phyloP scores from a whole-genome alignment of 169 alveolate species.

The Theileria equi region DNA sequence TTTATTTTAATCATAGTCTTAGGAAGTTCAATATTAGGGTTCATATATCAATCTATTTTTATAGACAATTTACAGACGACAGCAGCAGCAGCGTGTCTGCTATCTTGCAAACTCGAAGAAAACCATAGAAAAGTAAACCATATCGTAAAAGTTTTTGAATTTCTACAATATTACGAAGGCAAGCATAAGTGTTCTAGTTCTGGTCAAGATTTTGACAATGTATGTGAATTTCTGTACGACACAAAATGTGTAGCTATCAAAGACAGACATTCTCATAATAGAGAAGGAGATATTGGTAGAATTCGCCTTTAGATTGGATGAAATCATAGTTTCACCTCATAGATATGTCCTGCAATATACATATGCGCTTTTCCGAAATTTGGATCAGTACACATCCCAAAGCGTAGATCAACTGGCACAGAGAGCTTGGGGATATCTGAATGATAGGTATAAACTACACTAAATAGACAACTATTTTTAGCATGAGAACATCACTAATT shows the following conservation, averaged over 20 bases:
- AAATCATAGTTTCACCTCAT: slow-evolving; percentile 74
- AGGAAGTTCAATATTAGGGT: slow-evolving; percentile 82
- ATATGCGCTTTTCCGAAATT: slow-evolving; percentile 79
- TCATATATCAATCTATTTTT: not conserved
- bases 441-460: slow-evolving; percentile 77
- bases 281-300: slow-evolving; percentile 84
- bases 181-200: not conserved
- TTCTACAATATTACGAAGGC: slow-evolving; percentile 25
- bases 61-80: slow-evolving; percentile 54
- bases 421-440: slow-evolving; percentile 87
- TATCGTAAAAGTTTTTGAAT: slow-evolving; percentile 78
- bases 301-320: slow-evolving; percentile 81
- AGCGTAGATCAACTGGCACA: slow-evolving; percentile 76
- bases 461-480: not conserved
- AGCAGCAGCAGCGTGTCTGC: slow-evolving; percentile 81
- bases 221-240: not conserved
- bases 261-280: slow-evolving; percentile 77
- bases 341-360: slow-evolving; percentile 82
- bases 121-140: slow-evolving; percentile 81
- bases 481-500: slow-evolving; percentile 58
- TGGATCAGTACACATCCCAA: slow-evolving; percentile 70
- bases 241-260: slow-evolving; percentile 17
- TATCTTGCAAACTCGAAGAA: slow-evolving; percentile 87
- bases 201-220: slow-evolving; percentile 19
- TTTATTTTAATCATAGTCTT: slow-evolving; percentile 80